These are phyloP conservation scores for Microbotryum scabiosae DNA, from an alignment of 1,284 basidiomycete species.

Conservation along the genomic window DNA sequence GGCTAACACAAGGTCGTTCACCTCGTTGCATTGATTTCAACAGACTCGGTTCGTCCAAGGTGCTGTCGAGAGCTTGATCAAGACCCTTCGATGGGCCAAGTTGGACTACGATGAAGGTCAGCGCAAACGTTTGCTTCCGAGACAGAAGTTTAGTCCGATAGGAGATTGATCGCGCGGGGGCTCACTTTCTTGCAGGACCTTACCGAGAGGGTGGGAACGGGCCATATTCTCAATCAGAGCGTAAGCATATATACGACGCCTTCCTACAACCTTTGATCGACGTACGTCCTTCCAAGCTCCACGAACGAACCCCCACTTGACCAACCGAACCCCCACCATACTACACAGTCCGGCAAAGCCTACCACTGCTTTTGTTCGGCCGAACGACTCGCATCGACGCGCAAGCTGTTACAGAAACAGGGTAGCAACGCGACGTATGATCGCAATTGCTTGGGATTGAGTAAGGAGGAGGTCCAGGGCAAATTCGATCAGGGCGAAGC, in stretches of 20 bases:
- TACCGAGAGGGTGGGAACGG: conserved; percentile 61
- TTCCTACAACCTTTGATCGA: conserved; percentile 68
- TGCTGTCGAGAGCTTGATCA: conserved; percentile 69
- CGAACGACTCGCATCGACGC: conserved; percentile 57
- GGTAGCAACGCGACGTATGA: conserved; percentile 75
- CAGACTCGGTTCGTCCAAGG: conserved; percentile 73
- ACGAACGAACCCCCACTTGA: background rate
- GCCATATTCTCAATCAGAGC: conserved; percentile 82
- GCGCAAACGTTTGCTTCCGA: too few relatives aligned
- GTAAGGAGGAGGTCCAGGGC: conserved; percentile 71
- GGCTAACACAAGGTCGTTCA: too few relatives aligned
- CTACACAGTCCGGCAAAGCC: conserved; percentile 55
- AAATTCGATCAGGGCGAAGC: conserved; percentile 66
- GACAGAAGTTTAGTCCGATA: background rate
- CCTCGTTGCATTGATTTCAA: background rate
- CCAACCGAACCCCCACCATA: background rate
- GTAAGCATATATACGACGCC: conserved; percentile 69
- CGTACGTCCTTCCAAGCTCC: conserved; percentile 42
- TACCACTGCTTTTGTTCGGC: conserved; percentile 90
- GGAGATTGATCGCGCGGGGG: background rate
- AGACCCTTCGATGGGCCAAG: conserved; percentile 82
- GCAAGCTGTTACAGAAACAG: conserved; percentile 56
- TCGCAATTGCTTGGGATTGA: conserved; percentile 70
- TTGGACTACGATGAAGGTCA: conserved; percentile 82
- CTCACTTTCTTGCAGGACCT: conserved; percentile 52